Conservation (phyloP, 2,329 filamentous ascomycete genomes). For the Botrytis elliptica region DNA sequence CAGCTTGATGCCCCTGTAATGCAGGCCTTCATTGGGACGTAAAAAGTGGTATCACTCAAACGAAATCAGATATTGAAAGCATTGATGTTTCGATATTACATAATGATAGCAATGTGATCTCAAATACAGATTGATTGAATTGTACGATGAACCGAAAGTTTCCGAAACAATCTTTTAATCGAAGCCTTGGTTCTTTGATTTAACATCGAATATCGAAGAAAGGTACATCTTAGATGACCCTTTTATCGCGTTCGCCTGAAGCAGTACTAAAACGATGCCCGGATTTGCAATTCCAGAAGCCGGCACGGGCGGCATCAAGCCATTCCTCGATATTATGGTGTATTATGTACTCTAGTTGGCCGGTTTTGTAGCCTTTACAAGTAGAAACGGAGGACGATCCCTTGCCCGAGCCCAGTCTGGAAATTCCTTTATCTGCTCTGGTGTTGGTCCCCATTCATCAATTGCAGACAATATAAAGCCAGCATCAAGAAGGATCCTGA, state of each 20-base stretch:
- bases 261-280: not conserved
- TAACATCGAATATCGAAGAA: not conserved
- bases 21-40: not conserved
- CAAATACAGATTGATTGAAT: not conserved
- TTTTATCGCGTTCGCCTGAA: not conserved
- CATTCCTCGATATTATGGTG: not conserved
- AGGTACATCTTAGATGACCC: fast-evolving
- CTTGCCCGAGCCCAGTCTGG: conserved; percentile 36
- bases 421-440: conserved; percentile 32
- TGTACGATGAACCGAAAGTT: not conserved
- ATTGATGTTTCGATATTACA: not conserved
- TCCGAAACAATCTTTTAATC: fast-evolving
- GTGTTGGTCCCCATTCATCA: conserved; percentile 28
- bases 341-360: not conserved
- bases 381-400: not conserved
- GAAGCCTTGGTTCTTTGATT: not conserved
- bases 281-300: not conserved
- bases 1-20: conserved; percentile 4
- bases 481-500: conserved; percentile 25
- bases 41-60: not conserved
- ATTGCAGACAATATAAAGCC: conserved; percentile 27
- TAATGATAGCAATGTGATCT: not conserved
- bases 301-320: not conserved
- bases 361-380: not conserved
- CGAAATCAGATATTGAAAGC: not conserved